phyloP scores from a whole-genome alignment of 2,329 filamentous ascomycete species.

The Leptographium lundbergii region DNA sequence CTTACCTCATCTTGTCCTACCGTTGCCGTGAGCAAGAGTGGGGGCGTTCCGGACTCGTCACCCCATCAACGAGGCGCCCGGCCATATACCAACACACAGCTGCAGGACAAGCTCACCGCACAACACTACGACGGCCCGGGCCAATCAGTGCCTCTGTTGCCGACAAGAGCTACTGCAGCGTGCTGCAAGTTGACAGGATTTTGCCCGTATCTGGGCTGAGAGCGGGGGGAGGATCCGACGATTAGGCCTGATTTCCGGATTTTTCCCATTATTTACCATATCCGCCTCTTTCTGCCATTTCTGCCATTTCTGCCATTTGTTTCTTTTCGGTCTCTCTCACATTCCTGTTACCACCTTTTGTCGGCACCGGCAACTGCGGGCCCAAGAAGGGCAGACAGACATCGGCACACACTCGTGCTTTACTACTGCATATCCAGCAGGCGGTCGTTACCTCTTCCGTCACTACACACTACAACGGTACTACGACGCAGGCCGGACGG shows the following conservation, averaged over 20 bases:
- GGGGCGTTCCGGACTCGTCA: not conserved
- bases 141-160: not conserved
- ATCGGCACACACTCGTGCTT: not conserved
- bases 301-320: not conserved
- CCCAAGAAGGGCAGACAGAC: not conserved
- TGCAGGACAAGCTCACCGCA: not conserved
- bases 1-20: not conserved
- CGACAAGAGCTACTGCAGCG: not conserved
- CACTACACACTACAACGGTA: not conserved
- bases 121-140: not conserved
- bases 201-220: not conserved
- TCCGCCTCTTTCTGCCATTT: not conserved
- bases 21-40: not conserved
- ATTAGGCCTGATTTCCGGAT: not conserved
- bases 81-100: not conserved
- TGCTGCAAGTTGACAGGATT: not conserved
- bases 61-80: constrained; percentile 1
- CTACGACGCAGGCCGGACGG: not conserved
- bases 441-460: not conserved
- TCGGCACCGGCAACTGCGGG: not conserved
- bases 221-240: not conserved
- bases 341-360: not conserved
- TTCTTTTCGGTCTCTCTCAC: not conserved
- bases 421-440: not conserved
- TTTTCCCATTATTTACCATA: not conserved